Percentiles rank a stretch among this genome's conserved stretches.
Evolutionary conservation across 257 asterid species (phyloP).

Genomic region (Lycium ferocissimum): DNA sequence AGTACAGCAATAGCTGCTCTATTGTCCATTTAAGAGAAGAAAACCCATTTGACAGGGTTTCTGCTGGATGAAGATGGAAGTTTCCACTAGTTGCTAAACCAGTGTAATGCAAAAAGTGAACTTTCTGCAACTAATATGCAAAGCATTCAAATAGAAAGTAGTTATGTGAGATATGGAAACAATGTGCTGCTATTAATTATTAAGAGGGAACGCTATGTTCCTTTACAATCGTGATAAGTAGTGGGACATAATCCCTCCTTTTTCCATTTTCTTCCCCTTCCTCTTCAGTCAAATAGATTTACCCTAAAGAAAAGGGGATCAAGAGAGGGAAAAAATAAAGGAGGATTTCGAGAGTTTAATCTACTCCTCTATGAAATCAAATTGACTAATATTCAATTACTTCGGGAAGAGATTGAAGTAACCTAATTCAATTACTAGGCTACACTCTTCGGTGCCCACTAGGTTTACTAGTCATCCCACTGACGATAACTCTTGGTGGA

Average conservation of each 20-base stretch:
- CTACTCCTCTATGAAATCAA: neutral
- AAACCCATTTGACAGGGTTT: too few species aligned
- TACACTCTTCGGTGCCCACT: too few species aligned
- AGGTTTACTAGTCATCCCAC: neutral
- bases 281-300: neutral
- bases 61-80: too few species aligned
- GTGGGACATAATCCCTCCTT: neutral
- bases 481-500: neutral
- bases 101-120: too few species aligned
- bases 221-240: neutral
- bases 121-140: too few species aligned
- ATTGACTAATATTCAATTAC: neutral
- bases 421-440: neutral
- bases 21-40: too few species aligned
- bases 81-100: too few species aligned
- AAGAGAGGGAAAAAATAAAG: neutral
- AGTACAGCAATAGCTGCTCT: too few species aligned
- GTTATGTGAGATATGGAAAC: too few species aligned
- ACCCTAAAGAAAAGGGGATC: neutral
- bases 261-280: neutral
- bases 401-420: neutral
- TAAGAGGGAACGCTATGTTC: neutral
- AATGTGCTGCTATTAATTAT: too few species aligned
- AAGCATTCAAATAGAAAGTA: too few species aligned
- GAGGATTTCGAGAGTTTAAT: neutral